These are phyloP conservation scores for Phlyctochytrium planicorne DNA, from an alignment of 192 early-diverging fungal species.

Conservation along the genomic window DNA sequence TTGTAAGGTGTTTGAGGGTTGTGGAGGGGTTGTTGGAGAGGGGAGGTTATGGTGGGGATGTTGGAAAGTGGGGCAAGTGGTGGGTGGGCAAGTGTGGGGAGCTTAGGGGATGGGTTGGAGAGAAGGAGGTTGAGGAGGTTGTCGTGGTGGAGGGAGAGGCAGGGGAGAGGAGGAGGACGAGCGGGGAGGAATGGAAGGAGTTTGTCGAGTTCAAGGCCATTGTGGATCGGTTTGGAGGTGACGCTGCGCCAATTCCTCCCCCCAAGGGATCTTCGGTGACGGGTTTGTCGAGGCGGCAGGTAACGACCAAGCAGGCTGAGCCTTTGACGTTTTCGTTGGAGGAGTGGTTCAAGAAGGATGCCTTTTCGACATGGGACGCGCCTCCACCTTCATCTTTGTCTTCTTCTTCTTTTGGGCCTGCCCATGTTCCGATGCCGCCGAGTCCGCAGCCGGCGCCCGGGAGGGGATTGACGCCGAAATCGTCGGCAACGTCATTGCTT, in stretches of 20 bases:
- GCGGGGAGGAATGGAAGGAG: background rate
- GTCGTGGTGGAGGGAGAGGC: background rate
- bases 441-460: background rate
- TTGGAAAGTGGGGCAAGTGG: too few relatives aligned
- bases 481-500: background rate
- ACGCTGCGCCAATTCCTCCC: background rate
- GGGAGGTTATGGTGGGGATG: too few relatives aligned
- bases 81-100: too few relatives aligned
- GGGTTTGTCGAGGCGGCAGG: background rate
- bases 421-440: background rate
- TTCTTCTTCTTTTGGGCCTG: too few relatives aligned
- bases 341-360: background rate
- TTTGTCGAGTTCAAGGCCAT: background rate
- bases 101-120: too few relatives aligned
- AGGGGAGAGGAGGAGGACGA: background rate
- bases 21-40: too few relatives aligned
- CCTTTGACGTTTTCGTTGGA: too few relatives aligned
- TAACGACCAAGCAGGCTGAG: too few relatives aligned
- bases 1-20: too few relatives aligned
- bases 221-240: background rate
- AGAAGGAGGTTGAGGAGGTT: too few relatives aligned
- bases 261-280: background rate
- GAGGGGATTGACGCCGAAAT: background rate
- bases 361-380: background rate
- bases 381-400: too few relatives aligned